Evolutionary conservation across 1,139 yeast species (phyloP).

Genomic region (Geotrichum klebahnii): DNA sequence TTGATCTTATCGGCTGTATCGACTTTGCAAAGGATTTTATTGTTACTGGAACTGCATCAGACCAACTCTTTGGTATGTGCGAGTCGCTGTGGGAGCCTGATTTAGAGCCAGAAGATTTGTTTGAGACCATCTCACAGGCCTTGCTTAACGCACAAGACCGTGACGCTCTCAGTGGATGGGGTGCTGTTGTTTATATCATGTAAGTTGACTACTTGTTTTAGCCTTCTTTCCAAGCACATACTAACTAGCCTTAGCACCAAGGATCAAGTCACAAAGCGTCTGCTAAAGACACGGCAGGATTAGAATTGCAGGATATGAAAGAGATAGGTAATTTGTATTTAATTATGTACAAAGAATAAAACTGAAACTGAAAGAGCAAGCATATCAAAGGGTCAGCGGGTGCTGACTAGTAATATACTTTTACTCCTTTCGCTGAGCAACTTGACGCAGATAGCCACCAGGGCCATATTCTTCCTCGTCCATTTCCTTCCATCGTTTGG

Average conservation of each 20-base stretch:
- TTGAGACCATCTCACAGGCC: slow-evolving; percentile 94
- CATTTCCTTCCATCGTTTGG: slow-evolving; percentile 53
- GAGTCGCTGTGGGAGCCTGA: slow-evolving; percentile 94
- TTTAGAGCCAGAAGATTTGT: slow-evolving; percentile 89
- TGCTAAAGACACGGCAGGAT: slow-evolving; percentile 93
- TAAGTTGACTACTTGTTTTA: slow-evolving; percentile 10
- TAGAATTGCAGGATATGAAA: too few species aligned
- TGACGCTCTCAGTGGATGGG: slow-evolving; percentile 98
- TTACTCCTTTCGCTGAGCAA: slow-evolving; percentile 34
- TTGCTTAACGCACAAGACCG: slow-evolving; percentile 92
- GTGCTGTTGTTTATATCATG: slow-evolving; percentile 88
- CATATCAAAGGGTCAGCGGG: background rate
- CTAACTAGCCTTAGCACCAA: slow-evolving; percentile 47
- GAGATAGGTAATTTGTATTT: background rate
- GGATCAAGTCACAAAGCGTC: slow-evolving; percentile 82
- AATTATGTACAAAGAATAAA: slow-evolving; percentile 1
- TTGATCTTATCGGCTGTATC: slow-evolving; percentile 94
- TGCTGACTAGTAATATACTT: background rate
- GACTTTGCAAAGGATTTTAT: slow-evolving; percentile 93
- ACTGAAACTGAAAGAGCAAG: background rate
- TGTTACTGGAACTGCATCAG: slow-evolving; percentile 95
- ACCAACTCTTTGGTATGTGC: slow-evolving; percentile 97
- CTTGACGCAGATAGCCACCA: slow-evolving; percentile 63
- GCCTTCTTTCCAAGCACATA: background rate
- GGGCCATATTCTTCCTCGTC: slow-evolving; percentile 82